Evolutionary conservation across 1,284 basidiomycete species (phyloP).

Genomic region (Irpex sp.): DNA sequence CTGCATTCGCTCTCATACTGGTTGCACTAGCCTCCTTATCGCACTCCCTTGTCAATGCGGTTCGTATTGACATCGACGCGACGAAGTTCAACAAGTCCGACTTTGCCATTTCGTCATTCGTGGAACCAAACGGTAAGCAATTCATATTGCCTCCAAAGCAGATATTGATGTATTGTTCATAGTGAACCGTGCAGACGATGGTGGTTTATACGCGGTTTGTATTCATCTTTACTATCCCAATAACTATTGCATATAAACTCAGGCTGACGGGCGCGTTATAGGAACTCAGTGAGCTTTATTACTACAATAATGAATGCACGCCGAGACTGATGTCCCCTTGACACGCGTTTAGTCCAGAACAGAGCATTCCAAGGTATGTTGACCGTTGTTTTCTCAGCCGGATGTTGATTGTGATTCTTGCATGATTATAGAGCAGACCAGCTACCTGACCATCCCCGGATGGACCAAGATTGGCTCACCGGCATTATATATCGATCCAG

Average conservation of each 20-base stretch:
- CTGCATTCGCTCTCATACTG: background rate
- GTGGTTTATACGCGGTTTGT: slow-evolving; percentile 7
- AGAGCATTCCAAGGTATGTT: background rate
- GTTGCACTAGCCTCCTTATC: background rate
- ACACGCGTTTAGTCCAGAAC: background rate
- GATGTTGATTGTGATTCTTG: background rate
- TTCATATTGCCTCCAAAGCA: background rate
- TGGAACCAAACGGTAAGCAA: slow-evolving; percentile 4
- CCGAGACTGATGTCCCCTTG: background rate
- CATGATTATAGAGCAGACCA: background rate
- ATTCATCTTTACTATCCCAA: background rate
- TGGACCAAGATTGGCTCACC: slow-evolving; percentile 3
- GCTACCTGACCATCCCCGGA: slow-evolving; percentile 3
- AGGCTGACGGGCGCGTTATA: background rate
- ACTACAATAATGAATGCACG: background rate
- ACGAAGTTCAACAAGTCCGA: slow-evolving; percentile 2
- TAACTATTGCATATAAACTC: background rate
- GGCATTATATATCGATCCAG: slow-evolving; percentile 5
- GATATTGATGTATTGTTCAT: background rate
- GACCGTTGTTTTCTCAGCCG: background rate
- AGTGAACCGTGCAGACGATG: slow-evolving; percentile 8
- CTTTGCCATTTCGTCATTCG: slow-evolving; percentile 6
- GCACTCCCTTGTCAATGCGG: background rate
- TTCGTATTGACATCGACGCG: slow-evolving; percentile 4
- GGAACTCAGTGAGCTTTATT: background rate